Evolutionary conservation across 1,284 basidiomycete species (phyloP), one percentile per base, ranked within the genome.

Genomic region (Trametes versicolor): DNA sequence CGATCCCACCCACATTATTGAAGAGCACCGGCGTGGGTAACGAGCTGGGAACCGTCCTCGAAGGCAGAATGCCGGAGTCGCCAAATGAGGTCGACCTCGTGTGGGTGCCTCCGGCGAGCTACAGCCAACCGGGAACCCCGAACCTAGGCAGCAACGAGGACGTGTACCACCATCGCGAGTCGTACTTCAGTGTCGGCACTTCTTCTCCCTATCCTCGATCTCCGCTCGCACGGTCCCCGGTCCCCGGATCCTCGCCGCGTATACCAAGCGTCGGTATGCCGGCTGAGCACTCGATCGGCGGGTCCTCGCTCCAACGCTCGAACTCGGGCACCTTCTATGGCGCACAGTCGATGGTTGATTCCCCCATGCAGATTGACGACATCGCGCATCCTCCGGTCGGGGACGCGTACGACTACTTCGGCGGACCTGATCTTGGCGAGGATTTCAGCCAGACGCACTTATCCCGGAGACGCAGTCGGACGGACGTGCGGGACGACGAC

Each of bases 1-100:
- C 95, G 52, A 97, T 99, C 68, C 93, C 96, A 0, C 97, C 97
- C 0, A 97, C 97, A 1, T 87, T 94, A 51, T 85, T 99, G 71
- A 99, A 99, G 83, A 95, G 93, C 27, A 85, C 83, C 0, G 84
- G 82, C 32, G 77, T 83, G 3, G 84, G 81, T 10, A 83, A 86
- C 60, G 80, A 83, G 50, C 71, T 72, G 37, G 66, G 58, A 27
- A 69, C 71, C 37, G 55, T 75, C 34, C 62, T 75, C 23, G 78
- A 81, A 67, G 78, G 75, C 36, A 62, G 34, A 47, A 58, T 51
- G 9, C 49, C 65, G 5, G 54, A 61, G 12, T 63, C 66, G 10
- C 64, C 69, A 4, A 73, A 74, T 61, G 73, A 77, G 6, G 84
- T 88, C 54, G 86, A 87, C 66, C 84, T 95, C 66, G 89, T 94